Base-by-base conservation (phyloP, 176 grass and related monocot genomes). In the Bonia amplexicaulis region DNA sequence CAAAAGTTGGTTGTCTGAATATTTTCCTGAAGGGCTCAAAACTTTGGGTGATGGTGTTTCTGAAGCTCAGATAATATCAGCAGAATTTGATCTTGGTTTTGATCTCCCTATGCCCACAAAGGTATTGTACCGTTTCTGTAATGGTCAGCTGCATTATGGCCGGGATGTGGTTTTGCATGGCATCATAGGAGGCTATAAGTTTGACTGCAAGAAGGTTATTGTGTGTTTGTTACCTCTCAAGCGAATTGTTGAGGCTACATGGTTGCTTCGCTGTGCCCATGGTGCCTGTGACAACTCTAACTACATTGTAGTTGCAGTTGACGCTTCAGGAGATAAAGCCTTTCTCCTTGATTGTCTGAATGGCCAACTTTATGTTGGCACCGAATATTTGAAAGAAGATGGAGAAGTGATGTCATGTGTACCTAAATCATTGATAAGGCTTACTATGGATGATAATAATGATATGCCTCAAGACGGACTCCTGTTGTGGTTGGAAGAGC, bases 401-500 rank as follows among this genome's bases (percentile, higher is more conserved):
- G 81, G 81, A 49, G 78, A 88, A 67, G 82, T 85, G 76, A 78
- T 90, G 78, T 77, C 82, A 71, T 93, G 88, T 76, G 82, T 93
- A 37, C 91, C 91, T 19, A 52, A 58, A 57, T 53, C 59, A 49
- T 65, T 85, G 73, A 61, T 93, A 84, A 87, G 71, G 60, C 73
- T 22, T 15, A 44, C 14, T 54, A 25, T 66, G 51, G 45, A 70
- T 85, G 57, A 19, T 35, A n/a, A 53, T n/a, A 67, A 48, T 77
- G 33, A 80, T 76, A 76, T 84, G 83, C 77, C 76, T 17, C 85
- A 88, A 83, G 91, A 93, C 39, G 91, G 74, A 54, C 27, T 90
- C 5, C 45, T 90, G 59, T 48, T 90, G 79, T 93, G 91, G 91
- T 85, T 93, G 49, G 91, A 93, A 77, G 88, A 90, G 25, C 88